These are phyloP conservation scores for Atalantia buxifolia DNA, from an alignment of 345 rosid genomes.

Conservation along the genomic window DNA sequence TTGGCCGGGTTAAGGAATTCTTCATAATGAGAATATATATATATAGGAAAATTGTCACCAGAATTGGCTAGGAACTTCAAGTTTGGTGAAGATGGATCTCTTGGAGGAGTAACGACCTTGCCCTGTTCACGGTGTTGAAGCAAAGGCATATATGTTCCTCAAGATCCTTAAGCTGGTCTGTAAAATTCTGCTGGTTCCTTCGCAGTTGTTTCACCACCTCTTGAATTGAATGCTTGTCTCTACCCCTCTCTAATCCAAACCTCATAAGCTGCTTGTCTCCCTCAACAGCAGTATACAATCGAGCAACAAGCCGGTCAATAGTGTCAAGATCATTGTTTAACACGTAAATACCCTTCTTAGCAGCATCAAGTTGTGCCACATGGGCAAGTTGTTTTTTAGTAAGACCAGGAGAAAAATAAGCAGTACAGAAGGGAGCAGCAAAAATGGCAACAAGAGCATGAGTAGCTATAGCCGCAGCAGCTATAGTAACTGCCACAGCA, in stretches of 20 bases:
- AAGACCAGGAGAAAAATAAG: constrained; percentile 39
- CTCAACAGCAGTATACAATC: constrained; percentile 48
- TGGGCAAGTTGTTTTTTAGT: constrained; percentile 52
- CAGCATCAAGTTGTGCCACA: constrained; percentile 65
- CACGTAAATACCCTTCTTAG: constrained; percentile 53
- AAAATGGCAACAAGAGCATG: constrained; percentile 55
- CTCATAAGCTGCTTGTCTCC: constrained; percentile 45
- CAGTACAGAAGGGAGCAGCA: constrained; percentile 50
- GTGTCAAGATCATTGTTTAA: constrained; percentile 56
- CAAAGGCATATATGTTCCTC: constrained; percentile 64
- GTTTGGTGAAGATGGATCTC: constrained; percentile 37
- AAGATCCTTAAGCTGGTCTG: constrained; percentile 49
- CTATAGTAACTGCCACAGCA: constrained; percentile 32
- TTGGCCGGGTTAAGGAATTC: background rate
- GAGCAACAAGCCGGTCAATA: constrained; percentile 55
- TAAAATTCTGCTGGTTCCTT: constrained; percentile 39
- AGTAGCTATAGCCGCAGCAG: constrained; percentile 45
- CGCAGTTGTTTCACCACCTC: constrained; percentile 53
- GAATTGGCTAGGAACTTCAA: constrained; percentile 15
- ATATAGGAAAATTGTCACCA: background rate
- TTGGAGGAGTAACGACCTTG: constrained; percentile 48
- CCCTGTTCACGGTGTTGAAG: constrained; percentile 55
- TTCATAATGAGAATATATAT: background rate
- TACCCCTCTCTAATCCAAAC: constrained; percentile 52
- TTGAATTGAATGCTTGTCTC: constrained; percentile 42